Conservation (phyloP, 2,329 filamentous ascomycete species). For the Geosmithia putterillii region DNA sequence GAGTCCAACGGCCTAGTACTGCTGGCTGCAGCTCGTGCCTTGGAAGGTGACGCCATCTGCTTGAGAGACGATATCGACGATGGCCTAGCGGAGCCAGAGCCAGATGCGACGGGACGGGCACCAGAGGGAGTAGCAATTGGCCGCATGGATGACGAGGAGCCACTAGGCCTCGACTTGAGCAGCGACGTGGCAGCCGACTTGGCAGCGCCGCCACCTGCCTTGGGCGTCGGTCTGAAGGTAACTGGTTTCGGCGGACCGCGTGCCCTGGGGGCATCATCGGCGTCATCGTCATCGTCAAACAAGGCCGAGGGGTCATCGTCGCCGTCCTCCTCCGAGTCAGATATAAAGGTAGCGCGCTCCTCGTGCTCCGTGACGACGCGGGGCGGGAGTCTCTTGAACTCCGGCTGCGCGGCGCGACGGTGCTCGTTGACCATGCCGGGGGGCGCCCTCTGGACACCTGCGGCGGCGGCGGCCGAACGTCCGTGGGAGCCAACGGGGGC, state of each 20-base stretch:
- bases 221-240: slow-evolving; percentile 1
- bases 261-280: not conserved
- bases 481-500: slow-evolving; percentile 14
- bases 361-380: slow-evolving; percentile 17
- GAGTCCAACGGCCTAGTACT: not conserved
- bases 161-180: slow-evolving; percentile 1
- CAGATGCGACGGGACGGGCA: not conserved
- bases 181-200: slow-evolving; percentile 4
- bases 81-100: not conserved
- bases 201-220: slow-evolving; percentile 5
- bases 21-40: not conserved
- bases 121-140: not conserved
- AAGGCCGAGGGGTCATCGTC: slow-evolving; percentile 10
- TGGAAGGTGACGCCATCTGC: not conserved
- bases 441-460: slow-evolving; percentile 37
- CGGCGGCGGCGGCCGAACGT: slow-evolving; percentile 14
- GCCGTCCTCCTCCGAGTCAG: slow-evolving; percentile 24
- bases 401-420: slow-evolving; percentile 27
- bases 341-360: slow-evolving; percentile 23
- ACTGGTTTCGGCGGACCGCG: not conserved
- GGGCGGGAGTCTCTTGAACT: slow-evolving; percentile 11
- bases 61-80: not conserved
- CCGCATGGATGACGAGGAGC: not conserved
- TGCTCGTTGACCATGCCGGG: slow-evolving; percentile 40
- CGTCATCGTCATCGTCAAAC: slow-evolving; percentile 5